phyloP scores from a whole-genome alignment of 345 rosid species.

The Lepidium africanum region DNA sequence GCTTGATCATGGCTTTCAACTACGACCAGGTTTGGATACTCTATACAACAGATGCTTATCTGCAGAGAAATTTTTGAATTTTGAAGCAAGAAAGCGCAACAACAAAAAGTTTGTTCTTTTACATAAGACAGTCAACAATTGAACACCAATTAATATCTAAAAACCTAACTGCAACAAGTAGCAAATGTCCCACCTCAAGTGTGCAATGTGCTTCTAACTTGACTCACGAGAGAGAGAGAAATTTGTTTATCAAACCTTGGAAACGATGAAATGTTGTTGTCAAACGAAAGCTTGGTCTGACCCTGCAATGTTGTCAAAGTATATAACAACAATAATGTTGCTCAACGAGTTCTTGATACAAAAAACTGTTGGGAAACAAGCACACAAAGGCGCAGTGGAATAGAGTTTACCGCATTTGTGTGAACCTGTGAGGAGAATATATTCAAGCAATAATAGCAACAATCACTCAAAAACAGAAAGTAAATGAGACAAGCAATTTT shows the following conservation, averaged over 20 bases:
- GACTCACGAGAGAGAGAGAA: conserved; percentile 13
- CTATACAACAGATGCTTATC: not conserved
- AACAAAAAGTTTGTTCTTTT: not conserved
- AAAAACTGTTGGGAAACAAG: too few relatives aligned
- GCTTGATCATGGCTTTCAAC: conserved; percentile 2
- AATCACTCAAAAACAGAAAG: too few relatives aligned
- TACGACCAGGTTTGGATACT: not conserved
- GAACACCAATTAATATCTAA: not conserved
- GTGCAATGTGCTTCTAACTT: conserved; percentile 9
- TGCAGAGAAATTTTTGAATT: not conserved
- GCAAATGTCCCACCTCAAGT: conserved; percentile 5
- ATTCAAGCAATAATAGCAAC: too few relatives aligned
- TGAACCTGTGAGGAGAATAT: too few relatives aligned
- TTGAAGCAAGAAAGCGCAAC: not conserved
- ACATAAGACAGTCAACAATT: not conserved
- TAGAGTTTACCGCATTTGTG: too few relatives aligned
- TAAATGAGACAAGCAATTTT: too few relatives aligned
- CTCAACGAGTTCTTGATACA: not conserved
- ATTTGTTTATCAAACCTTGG: not conserved
- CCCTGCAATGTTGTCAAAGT: conserved; percentile 10
- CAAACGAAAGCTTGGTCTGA: not conserved
- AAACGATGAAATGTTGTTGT: not conserved
- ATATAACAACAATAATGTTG: not conserved
- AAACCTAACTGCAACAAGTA: not conserved
- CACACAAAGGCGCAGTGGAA: too few relatives aligned